phyloP scores from a whole-genome alignment of 176 grass and related monocot species.

The Eleusine indica region DNA sequence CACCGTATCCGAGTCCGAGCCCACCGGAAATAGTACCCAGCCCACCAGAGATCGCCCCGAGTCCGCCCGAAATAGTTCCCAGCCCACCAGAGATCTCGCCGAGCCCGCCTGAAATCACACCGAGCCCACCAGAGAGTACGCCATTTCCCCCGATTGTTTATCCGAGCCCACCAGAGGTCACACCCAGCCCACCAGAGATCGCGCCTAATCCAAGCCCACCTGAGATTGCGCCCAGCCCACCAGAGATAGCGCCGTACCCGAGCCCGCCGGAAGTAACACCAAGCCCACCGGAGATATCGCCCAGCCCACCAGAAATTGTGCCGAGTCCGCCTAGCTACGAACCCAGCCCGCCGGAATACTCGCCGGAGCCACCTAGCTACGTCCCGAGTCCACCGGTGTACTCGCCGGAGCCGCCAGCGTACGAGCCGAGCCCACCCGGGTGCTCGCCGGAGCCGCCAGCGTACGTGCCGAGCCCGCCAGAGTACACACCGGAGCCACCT shows the following conservation, averaged over 20 bases:
- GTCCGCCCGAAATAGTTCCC: not conserved
- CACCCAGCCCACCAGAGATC: not conserved
- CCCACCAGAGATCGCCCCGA: not conserved
- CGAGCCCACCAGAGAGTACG: not conserved
- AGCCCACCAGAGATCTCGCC: not conserved
- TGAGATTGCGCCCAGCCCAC: not conserved
- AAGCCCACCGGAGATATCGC: conserved; percentile 23
- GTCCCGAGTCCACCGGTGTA: too few species aligned
- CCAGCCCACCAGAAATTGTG: not conserved
- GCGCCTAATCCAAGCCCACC: conserved; percentile 45
- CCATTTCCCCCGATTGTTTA: conserved; percentile 23
- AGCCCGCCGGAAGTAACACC: conserved; percentile 27
- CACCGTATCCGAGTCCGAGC: not conserved
- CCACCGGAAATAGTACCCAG: not conserved
- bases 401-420: not conserved
- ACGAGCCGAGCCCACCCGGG: conserved; percentile 43
- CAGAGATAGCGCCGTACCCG: conserved; percentile 39
- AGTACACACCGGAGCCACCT: conserved; percentile 38
- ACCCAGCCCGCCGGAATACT: conserved; percentile 16
- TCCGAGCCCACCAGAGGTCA: conserved; percentile 37
- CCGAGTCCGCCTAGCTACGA: conserved; percentile 44
- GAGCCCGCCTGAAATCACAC: not conserved
- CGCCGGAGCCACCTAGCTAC: not conserved
- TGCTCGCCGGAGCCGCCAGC: conserved; percentile 42
- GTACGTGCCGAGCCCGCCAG: conserved; percentile 34